Evolutionary conservation across 148 eudicot genomes (phyloP), one percentile per base, ranked within the genome.

Genomic region (Cornus kousa): DNA sequence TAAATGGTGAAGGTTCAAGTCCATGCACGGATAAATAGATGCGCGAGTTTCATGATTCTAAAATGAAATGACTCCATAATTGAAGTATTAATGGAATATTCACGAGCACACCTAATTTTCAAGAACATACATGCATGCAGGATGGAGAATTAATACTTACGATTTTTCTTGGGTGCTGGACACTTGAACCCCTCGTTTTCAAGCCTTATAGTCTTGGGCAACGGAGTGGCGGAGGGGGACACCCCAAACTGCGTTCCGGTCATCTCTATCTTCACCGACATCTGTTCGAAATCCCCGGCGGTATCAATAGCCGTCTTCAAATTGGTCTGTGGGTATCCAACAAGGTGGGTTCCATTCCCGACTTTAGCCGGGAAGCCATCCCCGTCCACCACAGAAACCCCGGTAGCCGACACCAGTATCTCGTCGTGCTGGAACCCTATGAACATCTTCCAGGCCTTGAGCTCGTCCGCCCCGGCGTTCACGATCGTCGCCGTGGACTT

Each of bases 401-500:
- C 93, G 1, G 75, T 81, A 2, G 70, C 85, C 5, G 81, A 77
- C 5, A 90, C 89, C 73, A 90, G 39, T 1, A 87, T 67, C 85
- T 90, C 93, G 2, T 70, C 11, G 39, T 90, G 73, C 60, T 87
- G 93, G 37, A 91, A 91, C 55, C 89, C 90, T 0, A 91, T 64
- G 9, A 43, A 83, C 0, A 86, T 76, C 79, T 91, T 65, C 94
- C 94, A 91, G 2, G 90, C 72, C 64, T 86, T 86, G 40, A 91
- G 87, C 81, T 89, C 92, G 10, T 74, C 65, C 2, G 68, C 16
- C 0, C 92, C 94, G 43, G 86, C 72, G 28, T 91, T 91, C 71
- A 91, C 46, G 22, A 89, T 35, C 43, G 74, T 66, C 3, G 79
- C 65, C 74, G 68, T 75, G 2, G 92, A 83, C 66, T 79, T 79